Evolutionary conservation across 768 basidiomycete genomes (phyloP), one percentile per base, ranked within the genome.

Genomic region (Tricholomella constricta): DNA sequence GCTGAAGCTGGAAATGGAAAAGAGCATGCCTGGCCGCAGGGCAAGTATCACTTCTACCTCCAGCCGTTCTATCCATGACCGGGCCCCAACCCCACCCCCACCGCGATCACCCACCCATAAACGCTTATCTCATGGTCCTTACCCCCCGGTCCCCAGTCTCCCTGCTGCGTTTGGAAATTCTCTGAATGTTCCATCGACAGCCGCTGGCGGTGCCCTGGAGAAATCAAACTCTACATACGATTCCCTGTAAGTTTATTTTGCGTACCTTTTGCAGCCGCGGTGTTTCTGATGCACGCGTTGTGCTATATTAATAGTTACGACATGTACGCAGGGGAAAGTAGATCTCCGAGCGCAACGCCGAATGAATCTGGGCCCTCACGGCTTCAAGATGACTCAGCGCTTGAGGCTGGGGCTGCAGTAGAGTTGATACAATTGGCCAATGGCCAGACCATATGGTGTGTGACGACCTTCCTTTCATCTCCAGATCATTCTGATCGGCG

Each of bases 351-450:
- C 48, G 60, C 70, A 53, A 55, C 62, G 48, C 61, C 62, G 29
- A 63, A 63, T 57, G 76, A 75, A 57, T 57, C 72, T 5, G 78
- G 76, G 49, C 63, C 68, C 45, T 62, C 51, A 41, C 69, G 60
- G 36, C 37, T 47, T 45, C 68, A 65, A 55, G 69, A 62, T 35
- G 69, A 70, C 46, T 36, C 53, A 6, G 55, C 60, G 46, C 42
- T 66, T 44, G 65, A 68, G 55, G 60, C 77, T 35, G 78, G 81
- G 11, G 81, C 85, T 43, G 90, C 86, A 4, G 72, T 93, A 26
- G 89, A 94, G 69, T 79, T 93, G 38, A 78, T 93, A 49, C 88
- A 93, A 64, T 72, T 91, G 62, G 88, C 89, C n/a, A 91, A 91
- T 64, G 91, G 91, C 20, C 85, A 92, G 65, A 90, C 88, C 7